Conservation (phyloP, 768 basidiomycete species). For the Kwoniella bestiolae region DNA sequence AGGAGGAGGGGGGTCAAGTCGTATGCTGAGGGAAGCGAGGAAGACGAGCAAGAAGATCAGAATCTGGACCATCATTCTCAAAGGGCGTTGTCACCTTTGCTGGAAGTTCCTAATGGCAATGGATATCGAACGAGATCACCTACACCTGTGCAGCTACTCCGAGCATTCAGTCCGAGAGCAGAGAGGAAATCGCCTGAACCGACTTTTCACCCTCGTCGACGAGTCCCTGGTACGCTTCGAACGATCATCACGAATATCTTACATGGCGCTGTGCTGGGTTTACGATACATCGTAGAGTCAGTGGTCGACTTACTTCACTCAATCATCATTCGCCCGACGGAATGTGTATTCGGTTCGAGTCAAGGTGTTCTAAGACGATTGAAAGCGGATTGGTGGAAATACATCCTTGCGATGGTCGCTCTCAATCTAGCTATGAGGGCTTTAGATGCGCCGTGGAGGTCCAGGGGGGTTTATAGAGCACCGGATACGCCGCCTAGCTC, state of each 20-base stretch:
- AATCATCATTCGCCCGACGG: slow-evolving; percentile 20
- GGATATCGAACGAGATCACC: slow-evolving; percentile 33
- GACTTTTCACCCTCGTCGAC: slow-evolving; percentile 26
- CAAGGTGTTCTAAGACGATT: slow-evolving; percentile 19
- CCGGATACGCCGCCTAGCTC: slow-evolving; percentile 42
- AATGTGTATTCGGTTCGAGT: slow-evolving; percentile 14
- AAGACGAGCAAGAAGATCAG: slow-evolving; percentile 21
- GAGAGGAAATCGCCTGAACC: slow-evolving; percentile 37
- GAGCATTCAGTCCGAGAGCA: slow-evolving; percentile 38
- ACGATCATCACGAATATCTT: slow-evolving; percentile 44
- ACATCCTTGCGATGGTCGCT: slow-evolving; percentile 34
- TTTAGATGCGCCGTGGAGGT: slow-evolving; percentile 27
- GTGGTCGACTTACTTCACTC: slow-evolving; percentile 13
- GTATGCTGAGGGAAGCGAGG: slow-evolving; percentile 17
- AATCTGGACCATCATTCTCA: slow-evolving; percentile 17
- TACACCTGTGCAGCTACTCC: slow-evolving; percentile 40
- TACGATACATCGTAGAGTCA: slow-evolving; percentile 37
- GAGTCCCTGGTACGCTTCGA: slow-evolving; percentile 35
- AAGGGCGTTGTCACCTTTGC: slow-evolving; percentile 3
- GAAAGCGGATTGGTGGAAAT: slow-evolving; percentile 48
- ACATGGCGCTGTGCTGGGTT: slow-evolving; percentile 36
- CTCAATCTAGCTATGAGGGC: slow-evolving; percentile 35
- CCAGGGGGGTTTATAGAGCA: slow-evolving; percentile 12
- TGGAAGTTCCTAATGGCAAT: slow-evolving; percentile 8
- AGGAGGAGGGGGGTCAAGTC: slow-evolving; percentile 31